Evolutionary conservation across 805 yeast genomes (phyloP).

Genomic region (Sugiyamaella floridensis): DNA sequence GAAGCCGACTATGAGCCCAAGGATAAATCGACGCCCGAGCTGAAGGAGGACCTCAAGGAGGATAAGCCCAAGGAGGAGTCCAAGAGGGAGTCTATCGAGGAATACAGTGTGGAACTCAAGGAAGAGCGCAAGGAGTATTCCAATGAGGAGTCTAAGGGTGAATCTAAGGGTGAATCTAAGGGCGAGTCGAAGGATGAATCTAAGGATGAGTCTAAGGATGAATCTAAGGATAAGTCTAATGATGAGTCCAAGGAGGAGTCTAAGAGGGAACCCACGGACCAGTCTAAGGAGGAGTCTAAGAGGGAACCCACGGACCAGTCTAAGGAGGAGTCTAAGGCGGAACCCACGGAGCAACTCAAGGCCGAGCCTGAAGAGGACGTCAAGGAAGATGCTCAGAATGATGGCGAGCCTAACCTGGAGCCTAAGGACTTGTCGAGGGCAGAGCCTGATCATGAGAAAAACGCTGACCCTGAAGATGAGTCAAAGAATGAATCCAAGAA

Average conservation of each 20-base stretch:
- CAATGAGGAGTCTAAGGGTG: background rate
- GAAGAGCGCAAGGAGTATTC: background rate
- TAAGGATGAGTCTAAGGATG: conserved; percentile 9
- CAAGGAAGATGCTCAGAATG: too few species aligned
- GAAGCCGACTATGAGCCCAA: too few species aligned
- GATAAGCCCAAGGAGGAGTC: background rate
- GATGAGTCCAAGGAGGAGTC: conserved; percentile 2
- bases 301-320: background rate
- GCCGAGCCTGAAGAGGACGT: too few species aligned
- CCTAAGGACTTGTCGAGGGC: too few species aligned
- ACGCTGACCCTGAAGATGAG: too few species aligned
- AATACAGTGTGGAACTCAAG: background rate
- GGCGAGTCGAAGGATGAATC: background rate
- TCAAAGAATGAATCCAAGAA: too few species aligned
- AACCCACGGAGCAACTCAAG: background rate
- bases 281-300: background rate
- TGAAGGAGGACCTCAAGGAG: background rate
- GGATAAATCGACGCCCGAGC: too few species aligned
- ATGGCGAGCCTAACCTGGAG: too few species aligned
- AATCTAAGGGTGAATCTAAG: background rate
- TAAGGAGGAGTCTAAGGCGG: conserved; percentile 1
- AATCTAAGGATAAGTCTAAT: background rate
- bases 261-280: background rate
- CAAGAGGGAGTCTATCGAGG: background rate
- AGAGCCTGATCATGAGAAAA: too few species aligned